Base-by-base conservation (phyloP, 352 stramenopile genomes). In the Aphanomyces invadans region DNA sequence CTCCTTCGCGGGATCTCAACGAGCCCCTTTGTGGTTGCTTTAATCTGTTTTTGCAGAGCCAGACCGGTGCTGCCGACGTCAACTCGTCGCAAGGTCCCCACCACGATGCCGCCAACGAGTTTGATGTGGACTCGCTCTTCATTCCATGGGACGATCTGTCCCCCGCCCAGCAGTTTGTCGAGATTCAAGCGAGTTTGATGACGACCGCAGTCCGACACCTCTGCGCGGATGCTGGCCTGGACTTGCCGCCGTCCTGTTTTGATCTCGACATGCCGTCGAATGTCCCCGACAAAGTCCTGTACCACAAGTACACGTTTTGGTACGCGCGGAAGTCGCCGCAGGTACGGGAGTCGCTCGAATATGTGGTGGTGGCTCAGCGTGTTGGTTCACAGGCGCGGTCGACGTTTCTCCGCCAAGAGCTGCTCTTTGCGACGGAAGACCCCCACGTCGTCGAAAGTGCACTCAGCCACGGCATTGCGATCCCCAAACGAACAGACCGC, bases 181-280 rank as follows among this genome's bases (percentile, higher is more conserved):
- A 67, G 28, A 9, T 67, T n/a, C 60, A 67, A 48, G 48, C 38
- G 7, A 67, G 60, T 59, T 23, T 67, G 1, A 23, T 51, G 45
- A 42, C 38, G 0, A 26, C 28, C 10, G 7, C 60, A 2, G 42
- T 67, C 12, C n/a, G 2, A 4, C 10, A 26, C 4, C 17, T 32
- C 2, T 26, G n/a, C 4, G 12, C 7, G 1, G 19, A 29, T 17
- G 29, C 55, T 19, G 19, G 49, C 0, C 23, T 67, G 11, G 46
- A 42, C 4, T 7, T 57, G 12, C 60, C 60, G 28, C n/a, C 38
- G 2, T 26, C 42, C 2, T n/a, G 12, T 39, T 33, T 60, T 21
- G 25, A 62, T 15, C 12, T n/a, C 1, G 17, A 62, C 11, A 11
- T 42, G 19, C 29, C 60, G 2, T 28, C 60, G 25, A 25, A 26